Evolutionary conservation across 306 rosid species (phyloP), one percentile per base, ranked within the genome.

Genomic region (Alnus rubra): DNA sequence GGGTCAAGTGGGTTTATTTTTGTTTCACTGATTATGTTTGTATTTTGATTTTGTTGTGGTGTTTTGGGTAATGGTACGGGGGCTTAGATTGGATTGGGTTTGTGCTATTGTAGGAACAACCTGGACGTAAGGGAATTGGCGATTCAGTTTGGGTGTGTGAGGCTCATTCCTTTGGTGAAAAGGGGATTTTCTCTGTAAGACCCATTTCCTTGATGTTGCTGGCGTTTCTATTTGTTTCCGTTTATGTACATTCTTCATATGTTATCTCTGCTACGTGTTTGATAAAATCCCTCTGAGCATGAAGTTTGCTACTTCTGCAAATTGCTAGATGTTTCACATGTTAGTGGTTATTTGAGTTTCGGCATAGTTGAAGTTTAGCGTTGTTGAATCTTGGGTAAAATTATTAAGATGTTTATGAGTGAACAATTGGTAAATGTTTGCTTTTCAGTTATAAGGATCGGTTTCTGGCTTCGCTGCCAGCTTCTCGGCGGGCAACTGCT

Each of bases 71-170:
- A 16, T 13, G 28, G 28, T 14, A 42, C 33, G 23, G 64, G 31
- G 42, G 16, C 4, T 78, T 60, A 23, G 16, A 55, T 12, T 70
- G 78, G 73, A 71, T 44, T 23, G 70, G 56, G n/a, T 28, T 47
- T 69, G 10, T 76, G 81, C 65, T 59, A 44, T 39, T 79, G 82
- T 30, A 95, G 99, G 90, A 84, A 75, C 83, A 91, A 82, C 83
- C 84, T 93, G 11, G 97, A 93, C 78, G 92, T 95, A 14, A 89
- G 97, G 55, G 99, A 95, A 84, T 75, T 93, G 76, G 98, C 96
- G 1, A 89, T 93, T 71, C 98, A 86, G 79, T 95, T 95, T 44
- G 98, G 97, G 5, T 95, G 98, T 77, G 94, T 95, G 82, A 80
- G 98, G 74, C 84, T 95, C 39, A 82, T 95, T 44, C 87, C 96